Percentiles rank a stretch among this genome's conserved stretches.
Evolutionary conservation across 257 asterid species (phyloP).

Genomic region (Cruciata laevipes): DNA sequence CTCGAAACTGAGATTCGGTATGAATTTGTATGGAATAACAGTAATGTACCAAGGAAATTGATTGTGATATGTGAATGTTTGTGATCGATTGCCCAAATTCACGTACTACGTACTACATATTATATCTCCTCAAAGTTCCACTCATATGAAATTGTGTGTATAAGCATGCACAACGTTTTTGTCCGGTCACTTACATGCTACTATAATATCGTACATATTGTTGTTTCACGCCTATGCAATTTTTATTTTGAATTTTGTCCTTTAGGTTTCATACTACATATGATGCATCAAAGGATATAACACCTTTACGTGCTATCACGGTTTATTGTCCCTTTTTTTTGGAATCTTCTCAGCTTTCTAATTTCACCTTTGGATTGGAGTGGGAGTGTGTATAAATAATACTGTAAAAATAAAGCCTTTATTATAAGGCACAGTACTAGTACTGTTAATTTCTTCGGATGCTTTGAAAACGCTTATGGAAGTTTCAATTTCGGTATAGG

Average conservation of each 20-base stretch:
- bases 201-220: slow-evolving; percentile 1
- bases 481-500: no score
- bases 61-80: not conserved
- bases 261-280: slow-evolving; percentile 11
- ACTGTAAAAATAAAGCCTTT: no score
- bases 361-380: slow-evolving; percentile 10
- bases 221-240: slow-evolving; percentile 27
- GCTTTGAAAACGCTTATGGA: no score
- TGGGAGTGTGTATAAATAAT: no score
- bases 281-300: slow-evolving; percentile 26
- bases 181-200: slow-evolving; percentile 26
- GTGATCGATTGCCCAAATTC: not conserved
- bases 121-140: not conserved
- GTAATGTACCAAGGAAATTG: no score
- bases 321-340: slow-evolving; percentile 32
- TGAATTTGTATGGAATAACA: no score
- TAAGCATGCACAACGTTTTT: slow-evolving; percentile 10
- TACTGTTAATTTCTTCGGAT: no score
- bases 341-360: slow-evolving; percentile 44
- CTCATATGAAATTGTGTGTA: not conserved
- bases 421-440: no score
- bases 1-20: no score
- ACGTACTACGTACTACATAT: not conserved
- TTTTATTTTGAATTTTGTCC: slow-evolving; percentile 23
- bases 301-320: slow-evolving; percentile 48